A percentile compares a stretch with the other conserved stretches of the same genome.
Evolutionary conservation across 1,284 basidiomycete species (phyloP).

Genomic region (Cryptococcus maquisensis): DNA sequence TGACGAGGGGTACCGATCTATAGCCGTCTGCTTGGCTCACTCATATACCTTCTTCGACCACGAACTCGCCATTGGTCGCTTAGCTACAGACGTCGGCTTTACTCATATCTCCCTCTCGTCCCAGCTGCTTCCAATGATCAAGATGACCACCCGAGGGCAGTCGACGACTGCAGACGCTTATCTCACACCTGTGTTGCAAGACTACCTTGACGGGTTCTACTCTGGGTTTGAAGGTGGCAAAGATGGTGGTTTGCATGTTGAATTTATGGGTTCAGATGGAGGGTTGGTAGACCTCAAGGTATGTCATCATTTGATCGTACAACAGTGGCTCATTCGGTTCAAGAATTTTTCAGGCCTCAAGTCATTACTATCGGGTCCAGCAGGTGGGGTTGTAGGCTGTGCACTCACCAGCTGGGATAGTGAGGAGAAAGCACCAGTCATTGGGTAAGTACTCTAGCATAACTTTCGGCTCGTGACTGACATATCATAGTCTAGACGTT

Average conservation of each 20-base stretch:
- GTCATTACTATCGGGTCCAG: constrained; percentile 54
- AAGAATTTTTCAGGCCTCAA: constrained; percentile 83
- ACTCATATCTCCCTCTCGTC: constrained; percentile 82
- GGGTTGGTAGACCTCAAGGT: constrained; percentile 67
- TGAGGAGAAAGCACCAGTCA: constrained; percentile 26
- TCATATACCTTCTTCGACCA: constrained; percentile 51
- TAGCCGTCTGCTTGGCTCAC: constrained; percentile 25
- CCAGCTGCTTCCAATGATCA: constrained; percentile 84
- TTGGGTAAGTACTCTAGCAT: constrained; percentile 28
- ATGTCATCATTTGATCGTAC: constrained; percentile 1
- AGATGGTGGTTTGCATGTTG: constrained; percentile 40
- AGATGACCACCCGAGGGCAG: constrained; percentile 85
- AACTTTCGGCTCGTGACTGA: background rate
- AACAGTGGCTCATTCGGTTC: background rate
- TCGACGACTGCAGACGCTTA: constrained; percentile 95
- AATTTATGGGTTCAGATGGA: constrained; percentile 83
- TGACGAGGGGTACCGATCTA: constrained; percentile 21
- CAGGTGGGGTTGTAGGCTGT: constrained; percentile 42
- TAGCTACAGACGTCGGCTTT: constrained; percentile 79
- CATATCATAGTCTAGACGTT: constrained; percentile 53
- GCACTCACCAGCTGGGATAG: constrained; percentile 32
- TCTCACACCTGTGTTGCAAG: constrained; percentile 79
- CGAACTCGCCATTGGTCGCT: constrained; percentile 65
- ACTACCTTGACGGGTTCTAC: constrained; percentile 92
- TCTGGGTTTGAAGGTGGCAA: constrained; percentile 67